phyloP scores from a whole-genome alignment of 306 rosid species.

The Corylus heterophylla region DNA sequence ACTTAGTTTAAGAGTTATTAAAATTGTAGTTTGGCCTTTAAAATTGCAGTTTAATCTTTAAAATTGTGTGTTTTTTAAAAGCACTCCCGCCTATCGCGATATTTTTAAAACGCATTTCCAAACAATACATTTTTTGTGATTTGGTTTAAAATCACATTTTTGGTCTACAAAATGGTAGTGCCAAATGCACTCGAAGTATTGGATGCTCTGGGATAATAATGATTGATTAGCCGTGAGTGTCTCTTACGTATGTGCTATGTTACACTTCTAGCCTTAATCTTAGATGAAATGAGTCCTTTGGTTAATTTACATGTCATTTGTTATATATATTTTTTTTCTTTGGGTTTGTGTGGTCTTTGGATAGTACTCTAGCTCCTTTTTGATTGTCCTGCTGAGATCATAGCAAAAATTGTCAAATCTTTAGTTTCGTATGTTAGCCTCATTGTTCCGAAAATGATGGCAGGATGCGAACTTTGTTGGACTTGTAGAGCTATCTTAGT shows the following conservation, averaged over 20 bases:
- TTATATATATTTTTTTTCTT: neutral
- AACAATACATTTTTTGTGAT: too few species aligned
- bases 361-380: neutral
- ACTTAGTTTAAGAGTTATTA: too few species aligned
- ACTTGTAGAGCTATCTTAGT: neutral
- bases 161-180: too few species aligned
- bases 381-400: neutral
- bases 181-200: too few species aligned
- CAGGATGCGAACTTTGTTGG: neutral
- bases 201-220: too few species aligned
- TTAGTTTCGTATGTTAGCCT: neutral
- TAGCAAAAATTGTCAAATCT: neutral
- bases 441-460: neutral
- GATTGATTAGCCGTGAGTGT: neutral
- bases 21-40: too few species aligned
- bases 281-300: neutral
- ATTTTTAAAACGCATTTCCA: too few species aligned
- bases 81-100: too few species aligned
- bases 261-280: neutral
- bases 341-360: neutral
- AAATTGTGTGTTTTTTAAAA: too few species aligned
- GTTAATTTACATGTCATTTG: neutral
- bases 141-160: too few species aligned
- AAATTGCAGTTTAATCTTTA: too few species aligned
- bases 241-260: neutral